Evolutionary conservation across 352 stramenopile genomes (phyloP).

Genomic region (Phytophthora constricta): DNA sequence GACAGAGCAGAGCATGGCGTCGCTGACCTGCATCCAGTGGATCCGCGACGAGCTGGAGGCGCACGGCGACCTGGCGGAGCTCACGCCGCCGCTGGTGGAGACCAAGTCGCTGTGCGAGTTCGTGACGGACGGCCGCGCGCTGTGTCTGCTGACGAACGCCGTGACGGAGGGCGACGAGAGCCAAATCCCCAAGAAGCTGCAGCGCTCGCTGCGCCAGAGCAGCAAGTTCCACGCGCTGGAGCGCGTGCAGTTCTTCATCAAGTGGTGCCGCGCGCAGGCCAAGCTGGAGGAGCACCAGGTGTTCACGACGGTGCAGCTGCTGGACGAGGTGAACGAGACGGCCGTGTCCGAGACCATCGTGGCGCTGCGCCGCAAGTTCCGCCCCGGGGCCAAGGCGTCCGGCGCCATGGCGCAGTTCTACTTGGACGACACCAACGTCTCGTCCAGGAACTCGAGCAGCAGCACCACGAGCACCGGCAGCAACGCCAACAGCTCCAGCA

Average conservation of each 20-base stretch:
- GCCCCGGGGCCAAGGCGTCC: slow-evolving; percentile 36
- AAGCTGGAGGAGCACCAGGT: slow-evolving; percentile 73
- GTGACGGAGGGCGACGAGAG: slow-evolving; percentile 31
- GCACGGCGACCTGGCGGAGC: slow-evolving; percentile 35
- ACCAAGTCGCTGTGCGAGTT: slow-evolving; percentile 67
- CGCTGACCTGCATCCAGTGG: slow-evolving; percentile 57
- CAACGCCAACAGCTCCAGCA: slow-evolving; percentile 46
- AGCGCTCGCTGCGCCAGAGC: slow-evolving; percentile 68
- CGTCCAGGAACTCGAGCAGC: slow-evolving; percentile 23
- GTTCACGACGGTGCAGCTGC: slow-evolving; percentile 80
- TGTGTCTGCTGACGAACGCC: slow-evolving; percentile 72
- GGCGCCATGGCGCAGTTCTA: slow-evolving; percentile 42
- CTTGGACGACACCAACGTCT: slow-evolving; percentile 30
- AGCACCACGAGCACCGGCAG: slow-evolving; percentile 31
- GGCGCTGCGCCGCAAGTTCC: slow-evolving; percentile 67
- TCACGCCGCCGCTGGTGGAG: slow-evolving; percentile 36
- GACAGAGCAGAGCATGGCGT: no score
- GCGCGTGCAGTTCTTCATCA: slow-evolving; percentile 88
- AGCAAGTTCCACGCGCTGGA: slow-evolving; percentile 86
- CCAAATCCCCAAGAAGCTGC: slow-evolving; percentile 73
- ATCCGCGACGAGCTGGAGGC: slow-evolving; percentile 60
- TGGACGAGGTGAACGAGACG: slow-evolving; percentile 79
- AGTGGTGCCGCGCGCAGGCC: slow-evolving; percentile 68
- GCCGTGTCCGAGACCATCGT: slow-evolving; percentile 68
- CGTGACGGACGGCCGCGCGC: slow-evolving; percentile 76